A percentile compares a stretch with the other conserved stretches of the same genome.
phyloP scores from a whole-genome alignment of 805 yeast genomes.

The Candida vartiovaarae region DNA sequence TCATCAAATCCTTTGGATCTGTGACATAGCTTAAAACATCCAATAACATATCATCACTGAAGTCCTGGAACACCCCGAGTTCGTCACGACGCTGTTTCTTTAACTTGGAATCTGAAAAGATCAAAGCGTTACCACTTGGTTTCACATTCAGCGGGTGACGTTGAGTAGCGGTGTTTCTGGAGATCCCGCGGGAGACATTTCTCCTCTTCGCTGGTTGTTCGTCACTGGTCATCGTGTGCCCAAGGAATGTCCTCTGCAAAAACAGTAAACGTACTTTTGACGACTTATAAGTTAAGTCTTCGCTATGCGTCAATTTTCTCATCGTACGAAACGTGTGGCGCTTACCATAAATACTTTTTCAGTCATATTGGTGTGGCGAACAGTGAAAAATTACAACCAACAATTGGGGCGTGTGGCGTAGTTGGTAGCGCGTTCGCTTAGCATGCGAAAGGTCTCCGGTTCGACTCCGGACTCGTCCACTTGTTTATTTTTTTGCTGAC shows the following conservation, averaged over 20 bases:
- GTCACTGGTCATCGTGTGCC: conserved; percentile 14
- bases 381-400: no score
- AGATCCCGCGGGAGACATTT: conserved; percentile 16
- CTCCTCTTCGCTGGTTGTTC: conserved; percentile 18
- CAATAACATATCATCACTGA: conserved; percentile 61
- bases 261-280: no score
- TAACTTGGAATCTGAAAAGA: conserved; percentile 23
- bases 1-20: conserved; percentile 39
- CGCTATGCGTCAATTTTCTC: no score
- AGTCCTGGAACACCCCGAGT: conserved; percentile 43
- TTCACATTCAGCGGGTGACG: conserved; percentile 68
- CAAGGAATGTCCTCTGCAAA: no score
- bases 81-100: conserved; percentile 6
- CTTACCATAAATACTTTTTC: no score
- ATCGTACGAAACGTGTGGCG: no score
- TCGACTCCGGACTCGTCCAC: conserved; percentile 73
- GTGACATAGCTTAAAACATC: conserved; percentile 43
- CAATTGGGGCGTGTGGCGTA: conserved; percentile 65
- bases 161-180: conserved; percentile 24
- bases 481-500: conserved; percentile 11
- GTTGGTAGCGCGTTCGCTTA: conserved; percentile 80
- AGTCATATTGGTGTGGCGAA: no score
- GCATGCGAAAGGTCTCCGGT: conserved; percentile 77
- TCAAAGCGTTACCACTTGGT: conserved; percentile 64
- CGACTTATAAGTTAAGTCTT: no score